These are phyloP conservation scores for Leccinum rimulosum DNA, from an alignment of 768 basidiomycete genomes.

Conservation along the genomic window DNA sequence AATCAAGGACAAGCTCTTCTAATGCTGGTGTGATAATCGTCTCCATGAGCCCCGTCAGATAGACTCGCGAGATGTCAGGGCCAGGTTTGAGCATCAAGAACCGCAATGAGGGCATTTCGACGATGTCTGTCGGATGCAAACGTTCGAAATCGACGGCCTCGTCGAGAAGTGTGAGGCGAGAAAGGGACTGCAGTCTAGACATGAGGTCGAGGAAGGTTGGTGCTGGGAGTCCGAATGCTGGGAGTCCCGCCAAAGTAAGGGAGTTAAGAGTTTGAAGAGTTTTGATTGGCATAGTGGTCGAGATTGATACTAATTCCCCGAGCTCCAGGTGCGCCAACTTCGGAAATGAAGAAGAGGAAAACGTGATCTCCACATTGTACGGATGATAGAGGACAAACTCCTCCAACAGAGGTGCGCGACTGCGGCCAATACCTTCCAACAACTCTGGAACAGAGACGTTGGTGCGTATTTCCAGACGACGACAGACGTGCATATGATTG, in stretches of 20 bases:
- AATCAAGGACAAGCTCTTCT: constrained; percentile 26
- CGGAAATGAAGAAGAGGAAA: constrained; percentile 23
- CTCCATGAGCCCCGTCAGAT: constrained; percentile 26
- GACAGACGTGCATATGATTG: constrained; percentile 25
- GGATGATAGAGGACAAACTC: constrained; percentile 28
- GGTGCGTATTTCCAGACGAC: constrained; percentile 26
- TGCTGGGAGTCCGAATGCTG: constrained; percentile 22
- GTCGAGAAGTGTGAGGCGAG: constrained; percentile 23
- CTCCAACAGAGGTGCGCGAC: constrained; percentile 24
- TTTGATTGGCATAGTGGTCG: constrained; percentile 15
- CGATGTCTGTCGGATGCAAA: constrained; percentile 2
- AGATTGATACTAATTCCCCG: constrained; percentile 18
- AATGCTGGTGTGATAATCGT: constrained; percentile 24
- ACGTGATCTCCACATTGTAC: constrained; percentile 8
- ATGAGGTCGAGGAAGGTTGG: constrained; percentile 21
- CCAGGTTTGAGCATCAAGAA: constrained; percentile 25
- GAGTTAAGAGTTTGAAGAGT: constrained; percentile 21
- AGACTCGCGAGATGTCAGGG: constrained; percentile 27
- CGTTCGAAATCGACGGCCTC: constrained; percentile 29
- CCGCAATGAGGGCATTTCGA: constrained; percentile 21
- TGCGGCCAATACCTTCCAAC: constrained; percentile 21
- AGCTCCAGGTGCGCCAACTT: constrained; percentile 22
- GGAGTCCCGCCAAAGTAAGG: constrained; percentile 25
- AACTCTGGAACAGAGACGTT: constrained; percentile 25
- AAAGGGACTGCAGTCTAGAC: constrained; percentile 22